These are phyloP conservation scores for Yamadazyma tumulicola DNA, from an alignment of 805 yeast genomes.

Conservation along the genomic window DNA sequence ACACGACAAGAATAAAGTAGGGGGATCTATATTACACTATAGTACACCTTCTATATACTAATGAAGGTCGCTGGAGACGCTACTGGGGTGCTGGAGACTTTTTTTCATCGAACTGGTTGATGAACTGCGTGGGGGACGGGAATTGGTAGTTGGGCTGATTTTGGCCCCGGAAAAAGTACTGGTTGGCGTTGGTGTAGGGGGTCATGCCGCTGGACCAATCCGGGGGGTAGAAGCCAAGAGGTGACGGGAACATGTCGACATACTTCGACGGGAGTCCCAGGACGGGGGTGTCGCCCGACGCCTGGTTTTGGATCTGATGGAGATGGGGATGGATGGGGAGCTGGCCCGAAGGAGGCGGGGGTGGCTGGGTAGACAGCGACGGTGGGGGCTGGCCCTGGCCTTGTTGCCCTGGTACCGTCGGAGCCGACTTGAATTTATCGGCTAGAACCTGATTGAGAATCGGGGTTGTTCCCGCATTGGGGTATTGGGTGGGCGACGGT, in stretches of 20 bases:
- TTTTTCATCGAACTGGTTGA: constrained; percentile 10
- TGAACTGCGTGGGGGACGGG: constrained; percentile 23
- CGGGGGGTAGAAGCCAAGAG: constrained; percentile 64
- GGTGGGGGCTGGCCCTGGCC: too few relatives aligned
- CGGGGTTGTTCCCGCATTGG: constrained; percentile 29
- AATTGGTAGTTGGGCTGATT: constrained; percentile 6
- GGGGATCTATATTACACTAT: constrained; percentile 5
- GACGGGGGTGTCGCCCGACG: constrained; percentile 70
- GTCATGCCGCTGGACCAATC: constrained; percentile 43
- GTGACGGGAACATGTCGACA: constrained; percentile 77
- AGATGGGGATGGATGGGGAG: too few relatives aligned
- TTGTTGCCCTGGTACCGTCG: constrained; percentile 15
- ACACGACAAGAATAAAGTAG: too few relatives aligned
- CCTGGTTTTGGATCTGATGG: too few relatives aligned
- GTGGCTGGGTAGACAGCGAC: too few relatives aligned
- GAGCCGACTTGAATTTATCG: constrained; percentile 7
- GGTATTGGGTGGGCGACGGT: constrained; percentile 21
- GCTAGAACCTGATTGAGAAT: constrained; percentile 31
- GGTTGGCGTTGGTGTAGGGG: constrained; percentile 31
- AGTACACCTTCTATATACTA: too few relatives aligned
- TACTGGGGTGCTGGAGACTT: too few relatives aligned
- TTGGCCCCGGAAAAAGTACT: constrained; percentile 31
- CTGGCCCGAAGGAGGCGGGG: too few relatives aligned
- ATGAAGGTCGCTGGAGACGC: too few relatives aligned
- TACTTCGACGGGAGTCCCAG: constrained; percentile 70